Evolutionary conservation across 352 stramenopile genomes (phyloP).

Genomic region (Pythium dissotocum): DNA sequence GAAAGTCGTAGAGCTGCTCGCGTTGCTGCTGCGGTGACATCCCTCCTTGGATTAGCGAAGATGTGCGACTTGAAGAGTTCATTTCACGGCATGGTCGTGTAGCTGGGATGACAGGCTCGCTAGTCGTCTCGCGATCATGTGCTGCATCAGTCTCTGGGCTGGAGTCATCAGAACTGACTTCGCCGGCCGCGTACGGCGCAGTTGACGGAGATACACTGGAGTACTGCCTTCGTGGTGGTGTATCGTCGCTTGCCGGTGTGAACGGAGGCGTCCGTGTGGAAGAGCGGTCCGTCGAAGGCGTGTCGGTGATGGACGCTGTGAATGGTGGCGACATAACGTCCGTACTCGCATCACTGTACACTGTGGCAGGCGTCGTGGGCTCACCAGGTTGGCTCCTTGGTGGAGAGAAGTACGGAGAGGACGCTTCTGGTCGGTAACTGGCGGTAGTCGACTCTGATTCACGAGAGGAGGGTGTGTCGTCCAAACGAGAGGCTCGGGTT

Average conservation of each 20-base stretch:
- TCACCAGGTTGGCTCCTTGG: not conserved
- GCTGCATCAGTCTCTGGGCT: not conserved
- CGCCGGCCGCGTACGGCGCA: not conserved
- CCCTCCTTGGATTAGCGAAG: not conserved
- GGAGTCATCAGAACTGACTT: not conserved
- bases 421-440: not conserved
- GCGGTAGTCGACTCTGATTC: not conserved
- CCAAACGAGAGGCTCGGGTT: not conserved
- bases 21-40: constrained; percentile 31
- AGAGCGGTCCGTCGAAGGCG: constrained; percentile 9
- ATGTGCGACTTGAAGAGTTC: not conserved
- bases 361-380: constrained; percentile 4
- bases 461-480: not conserved
- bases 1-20: constrained; percentile 62
- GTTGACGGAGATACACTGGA: not conserved
- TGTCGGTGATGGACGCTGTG: constrained; percentile 15
- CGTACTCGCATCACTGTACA: constrained; percentile 18
- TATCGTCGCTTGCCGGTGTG: constrained; percentile 11
- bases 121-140: not conserved
- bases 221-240: not conserved
- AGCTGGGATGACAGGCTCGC: too few relatives aligned
- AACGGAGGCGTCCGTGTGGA: constrained; percentile 7
- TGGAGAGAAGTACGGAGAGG: not conserved
- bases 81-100: not conserved
- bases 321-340: constrained; percentile 18